Evolutionary conservation across 352 stramenopile genomes (phyloP).

Genomic region (Phytophthora cactorum): DNA sequence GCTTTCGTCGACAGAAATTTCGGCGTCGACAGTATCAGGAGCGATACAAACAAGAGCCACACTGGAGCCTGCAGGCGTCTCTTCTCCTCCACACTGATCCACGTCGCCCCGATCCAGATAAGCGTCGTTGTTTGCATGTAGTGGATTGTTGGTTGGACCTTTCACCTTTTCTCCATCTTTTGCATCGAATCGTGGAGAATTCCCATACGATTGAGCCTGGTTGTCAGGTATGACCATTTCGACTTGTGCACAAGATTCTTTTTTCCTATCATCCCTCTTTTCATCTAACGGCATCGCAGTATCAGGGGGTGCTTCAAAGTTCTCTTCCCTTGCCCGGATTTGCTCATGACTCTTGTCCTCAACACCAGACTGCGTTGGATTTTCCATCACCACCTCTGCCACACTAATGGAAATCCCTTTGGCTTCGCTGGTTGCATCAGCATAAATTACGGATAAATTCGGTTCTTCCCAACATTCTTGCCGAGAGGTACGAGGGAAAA

Average conservation of each 20-base stretch:
- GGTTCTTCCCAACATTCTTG: slow-evolving; percentile 31
- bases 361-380: not conserved
- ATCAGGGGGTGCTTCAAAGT: not conserved
- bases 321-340: not conserved
- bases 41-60: not conserved
- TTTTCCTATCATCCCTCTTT: not conserved
- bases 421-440: not conserved
- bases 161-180: not conserved
- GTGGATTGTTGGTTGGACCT: not conserved
- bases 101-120: not conserved
- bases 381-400: not conserved
- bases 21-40: not conserved
- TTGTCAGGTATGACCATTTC: not conserved
- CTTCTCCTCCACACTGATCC: not conserved
- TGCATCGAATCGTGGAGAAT: not conserved
- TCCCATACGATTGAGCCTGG: not conserved
- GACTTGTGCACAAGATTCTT: not conserved
- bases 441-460: not conserved
- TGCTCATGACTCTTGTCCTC: not conserved
- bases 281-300: not conserved
- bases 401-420: not conserved
- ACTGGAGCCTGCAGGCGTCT: not conserved
- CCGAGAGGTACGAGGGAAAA: not conserved
- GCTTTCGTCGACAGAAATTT: not conserved
- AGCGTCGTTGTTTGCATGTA: not conserved